Percentiles rank a stretch among this genome's conserved stretches.
Conservation (phyloP, 108 stramenopile genomes). For the Thalassiosira profunda region DNA sequence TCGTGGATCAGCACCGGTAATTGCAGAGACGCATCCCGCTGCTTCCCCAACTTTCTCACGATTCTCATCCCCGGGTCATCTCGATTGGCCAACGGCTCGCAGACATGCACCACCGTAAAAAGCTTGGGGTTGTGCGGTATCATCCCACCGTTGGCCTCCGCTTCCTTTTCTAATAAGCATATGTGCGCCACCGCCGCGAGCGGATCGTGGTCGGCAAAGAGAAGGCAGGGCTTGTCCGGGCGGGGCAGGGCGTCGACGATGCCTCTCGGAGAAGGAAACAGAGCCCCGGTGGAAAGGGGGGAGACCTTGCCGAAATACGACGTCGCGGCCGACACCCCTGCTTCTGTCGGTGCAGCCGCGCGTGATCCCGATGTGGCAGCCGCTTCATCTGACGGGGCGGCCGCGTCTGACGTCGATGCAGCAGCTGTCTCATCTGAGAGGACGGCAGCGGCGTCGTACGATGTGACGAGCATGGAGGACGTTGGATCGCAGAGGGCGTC, state of each 20-base stretch:
- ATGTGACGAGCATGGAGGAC: background rate
- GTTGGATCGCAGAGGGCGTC: slow-evolving; percentile 6
- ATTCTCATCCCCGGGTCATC: slow-evolving; percentile 36
- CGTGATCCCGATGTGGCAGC: background rate
- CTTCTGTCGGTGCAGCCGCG: background rate
- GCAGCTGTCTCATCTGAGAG: background rate
- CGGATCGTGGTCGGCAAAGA: slow-evolving; percentile 32
- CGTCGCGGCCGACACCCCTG: background rate
- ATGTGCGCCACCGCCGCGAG: slow-evolving; percentile 29
- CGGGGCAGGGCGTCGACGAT: slow-evolving; percentile 30
- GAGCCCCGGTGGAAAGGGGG: slow-evolving; percentile 27
- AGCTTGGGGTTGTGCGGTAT: slow-evolving; percentile 2
- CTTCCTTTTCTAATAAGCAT: slow-evolving; percentile 33
- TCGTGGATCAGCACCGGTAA: slow-evolving; percentile 38
- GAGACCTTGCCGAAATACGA: slow-evolving; percentile 41
- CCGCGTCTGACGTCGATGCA: background rate
- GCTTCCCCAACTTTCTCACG: slow-evolving; percentile 21
- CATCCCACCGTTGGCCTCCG: background rate
- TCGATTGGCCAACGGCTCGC: slow-evolving; percentile 22
- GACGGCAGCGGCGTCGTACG: background rate
- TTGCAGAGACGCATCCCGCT: background rate
- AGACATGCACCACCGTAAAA: slow-evolving; percentile 37
- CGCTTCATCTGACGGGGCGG: background rate
- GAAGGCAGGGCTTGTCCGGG: slow-evolving; percentile 25
- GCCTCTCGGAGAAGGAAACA: slow-evolving; percentile 31